Evolutionary conservation across 108 stramenopile genomes (phyloP), one percentile per base, ranked within the genome.

Genomic region (Skeletonema tropicum): DNA sequence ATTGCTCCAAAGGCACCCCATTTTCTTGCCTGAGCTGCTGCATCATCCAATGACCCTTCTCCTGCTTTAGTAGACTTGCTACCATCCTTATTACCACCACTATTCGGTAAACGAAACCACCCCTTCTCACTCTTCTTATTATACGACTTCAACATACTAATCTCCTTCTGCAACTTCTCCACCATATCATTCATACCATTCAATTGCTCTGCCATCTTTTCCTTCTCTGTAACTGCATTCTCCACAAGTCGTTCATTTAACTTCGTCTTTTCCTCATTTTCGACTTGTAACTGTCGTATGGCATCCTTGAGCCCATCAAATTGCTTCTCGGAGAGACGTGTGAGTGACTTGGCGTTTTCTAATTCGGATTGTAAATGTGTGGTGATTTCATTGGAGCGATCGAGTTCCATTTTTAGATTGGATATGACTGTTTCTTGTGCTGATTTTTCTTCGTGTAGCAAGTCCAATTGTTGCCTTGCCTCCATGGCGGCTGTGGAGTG

Each of bases 321-420:
- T 85, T 95, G 94, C 57, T 89, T 82, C 69, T 92, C 94, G 15
- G 94, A 91, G 52, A 95, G 74, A 39, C 88, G 76, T 15, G 88
- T 78, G 30, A 79, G 57, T 8, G 87, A 83, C 73, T 89, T 80
- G 13, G 89, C 81, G 61, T 93, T 88, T 21, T 80, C 75, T 9
- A 92, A 41, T 76, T 95, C 74, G 12, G 77, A 70, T 15, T 69
- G 80, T 29, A 95, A 48, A 67, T 93, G 89, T 57, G 84, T 70
- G 4, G 86, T 83, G 46, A 89, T 81, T 23, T 82, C 76, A 39
- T 93, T 83, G 58, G 70, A 66, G 11, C 75, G 64, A 6, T 69
- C 66, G 14, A 71, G 32, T 64, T 90, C 88, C 70, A 83, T 73
- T 68, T 83, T 26, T 49, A 93, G 66, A 9, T 62, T 76, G 9